Base-by-base conservation (phyloP, 1,284 basidiomycete species). In the Leccinum huronense region DNA sequence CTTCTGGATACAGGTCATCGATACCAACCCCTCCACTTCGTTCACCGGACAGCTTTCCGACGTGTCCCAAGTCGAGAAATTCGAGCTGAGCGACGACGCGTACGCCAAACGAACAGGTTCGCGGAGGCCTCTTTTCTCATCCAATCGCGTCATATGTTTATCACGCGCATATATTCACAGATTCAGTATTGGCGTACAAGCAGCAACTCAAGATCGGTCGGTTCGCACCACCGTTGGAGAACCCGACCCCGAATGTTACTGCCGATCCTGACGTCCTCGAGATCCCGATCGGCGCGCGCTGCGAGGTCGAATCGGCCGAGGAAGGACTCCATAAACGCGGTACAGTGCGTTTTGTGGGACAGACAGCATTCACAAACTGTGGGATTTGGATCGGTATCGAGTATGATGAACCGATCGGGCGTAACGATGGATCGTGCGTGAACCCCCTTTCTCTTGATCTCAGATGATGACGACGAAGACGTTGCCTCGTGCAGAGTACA, bases 391-490 rank as follows among this genome's bases (percentile, higher is more conserved):
- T 98, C 2, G 97, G 97, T 1, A 83, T 99, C 7, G 93, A 97
- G 76, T 94, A 97, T 71, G 97, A 99, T 74, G 97, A 98, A 73
- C 97, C 97, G 1, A 84, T 95, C 11, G 96, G 97, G 11, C 98
- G 96, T 79, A 96, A 97, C 68, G 92, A 98, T 75, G 97, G 97
- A 69, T 88, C 88, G 93, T 96, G 76, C 80, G 93, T 54, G 3
- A 13, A 48, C 1, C 19, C 23, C 2, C 19, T 54, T 30, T 23
- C 27, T 38, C 19, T 10, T 42, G 53, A 48, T 34, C 16, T 55
- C 54, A 3, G 9, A 13, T 13, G 2, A 33, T 27, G 3, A 16
- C 34, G 8, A 16, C 60, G 66, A 23, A 23, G 23, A 56, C 36
- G 64, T 33, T 23, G 27, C 16, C 59, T 45, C 62, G 5, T 64